phyloP scores from a whole-genome alignment of 805 yeast genomes.

The Metahyphopichia silvanorum region DNA sequence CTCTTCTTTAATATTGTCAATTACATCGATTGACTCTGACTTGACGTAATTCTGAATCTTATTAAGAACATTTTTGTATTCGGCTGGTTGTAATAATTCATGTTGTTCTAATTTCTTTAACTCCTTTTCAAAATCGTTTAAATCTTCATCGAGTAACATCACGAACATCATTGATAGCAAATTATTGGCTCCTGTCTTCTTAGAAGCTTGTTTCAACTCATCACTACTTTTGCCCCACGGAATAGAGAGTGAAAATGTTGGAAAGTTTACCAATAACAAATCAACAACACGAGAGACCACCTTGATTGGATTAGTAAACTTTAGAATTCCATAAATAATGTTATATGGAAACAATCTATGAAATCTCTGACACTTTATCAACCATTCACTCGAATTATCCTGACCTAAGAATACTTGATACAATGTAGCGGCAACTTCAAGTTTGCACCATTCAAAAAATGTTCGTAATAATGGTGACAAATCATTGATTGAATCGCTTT shows the following conservation, averaged over 20 bases:
- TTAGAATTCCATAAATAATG: slow-evolving; percentile 69
- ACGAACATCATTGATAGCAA: slow-evolving; percentile 73
- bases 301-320: slow-evolving; percentile 83
- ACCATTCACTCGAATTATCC: slow-evolving; percentile 76
- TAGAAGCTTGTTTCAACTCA: slow-evolving; percentile 5
- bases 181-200: slow-evolving; percentile 19
- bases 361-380: slow-evolving; percentile 64
- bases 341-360: slow-evolving; percentile 81
- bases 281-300: slow-evolving; percentile 79
- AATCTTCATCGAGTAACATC: slow-evolving; percentile 70
- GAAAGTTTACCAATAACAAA: slow-evolving; percentile 58
- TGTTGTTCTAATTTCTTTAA: slow-evolving; percentile 44
- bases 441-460: slow-evolving; percentile 77
- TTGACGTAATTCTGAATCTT: slow-evolving; percentile 25
- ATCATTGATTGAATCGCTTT: slow-evolving; percentile 47
- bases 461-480: slow-evolving; percentile 65
- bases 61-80: slow-evolving; percentile 18
- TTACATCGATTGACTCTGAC: slow-evolving; percentile 6
- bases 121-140: slow-evolving; percentile 57
- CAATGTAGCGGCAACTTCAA: slow-evolving; percentile 80
- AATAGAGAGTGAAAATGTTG: slow-evolving; percentile 21
- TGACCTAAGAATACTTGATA: slow-evolving; percentile 78
- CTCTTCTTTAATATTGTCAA: slow-evolving; percentile 16
- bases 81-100: slow-evolving; percentile 19
- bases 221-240: slow-evolving; percentile 12